Evolutionary conservation across 129 eudicot genomes (phyloP).

Genomic region (Flaveria brownii): DNA sequence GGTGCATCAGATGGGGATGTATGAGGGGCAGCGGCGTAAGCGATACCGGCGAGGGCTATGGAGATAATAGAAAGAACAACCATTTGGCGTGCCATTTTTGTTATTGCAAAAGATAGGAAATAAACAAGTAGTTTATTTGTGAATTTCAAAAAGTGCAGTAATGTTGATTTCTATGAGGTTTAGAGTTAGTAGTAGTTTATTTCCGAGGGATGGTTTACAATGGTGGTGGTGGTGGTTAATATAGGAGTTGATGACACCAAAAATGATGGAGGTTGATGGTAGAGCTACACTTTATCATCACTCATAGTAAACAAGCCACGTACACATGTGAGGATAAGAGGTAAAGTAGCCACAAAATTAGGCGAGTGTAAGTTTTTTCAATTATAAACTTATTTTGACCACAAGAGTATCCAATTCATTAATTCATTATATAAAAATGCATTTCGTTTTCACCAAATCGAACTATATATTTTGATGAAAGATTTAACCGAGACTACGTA

Average conservation of each 20-base stretch:
- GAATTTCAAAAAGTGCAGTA: constrained; percentile 3
- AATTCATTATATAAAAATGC: too few relatives aligned
- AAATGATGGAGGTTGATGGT: constrained; percentile 25
- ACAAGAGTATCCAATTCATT: too few relatives aligned
- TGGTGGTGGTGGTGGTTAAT: background rate
- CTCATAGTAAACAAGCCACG: constrained; percentile 11
- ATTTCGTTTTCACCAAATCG: too few relatives aligned
- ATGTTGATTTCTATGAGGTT: background rate
- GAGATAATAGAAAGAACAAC: constrained; percentile 34
- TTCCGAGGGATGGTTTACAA: constrained; percentile 19
- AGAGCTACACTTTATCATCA: constrained; percentile 24
- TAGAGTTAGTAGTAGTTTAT: background rate
- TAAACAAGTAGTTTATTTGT: background rate
- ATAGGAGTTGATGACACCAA: constrained; percentile 6
- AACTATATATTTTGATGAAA: too few relatives aligned
- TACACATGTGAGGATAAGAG: constrained; percentile 22
- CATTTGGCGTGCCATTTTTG: constrained; percentile 32
- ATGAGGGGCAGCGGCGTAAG: constrained; percentile 18
- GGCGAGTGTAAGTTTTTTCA: too few relatives aligned
- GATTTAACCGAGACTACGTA: too few relatives aligned
- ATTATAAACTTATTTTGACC: constrained; percentile 2
- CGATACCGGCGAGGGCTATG: constrained; percentile 22
- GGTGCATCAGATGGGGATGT: constrained; percentile 24
- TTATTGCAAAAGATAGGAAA: constrained; percentile 17
- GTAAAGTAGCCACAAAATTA: constrained; percentile 26